Evolutionary conservation across 208 protist genomes (phyloP), one percentile per base, ranked within the genome.

Genomic region (Acanthamoeba royreba): DNA sequence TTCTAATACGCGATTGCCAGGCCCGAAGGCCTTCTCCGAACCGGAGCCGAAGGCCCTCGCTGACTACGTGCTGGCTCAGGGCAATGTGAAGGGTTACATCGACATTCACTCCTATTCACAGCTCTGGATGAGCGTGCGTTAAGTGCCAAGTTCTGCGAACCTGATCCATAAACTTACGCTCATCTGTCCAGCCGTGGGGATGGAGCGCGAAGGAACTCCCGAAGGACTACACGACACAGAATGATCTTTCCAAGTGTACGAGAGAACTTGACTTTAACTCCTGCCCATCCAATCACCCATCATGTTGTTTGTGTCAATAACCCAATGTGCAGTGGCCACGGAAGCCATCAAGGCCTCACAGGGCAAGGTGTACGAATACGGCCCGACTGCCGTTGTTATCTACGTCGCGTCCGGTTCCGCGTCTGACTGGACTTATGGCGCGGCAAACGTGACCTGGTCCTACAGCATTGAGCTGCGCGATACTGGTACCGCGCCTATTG

Each of bases 391-490:
- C 25, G n/a, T 22, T 40, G 25, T 31, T 17, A 31, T 77, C 38
- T 31, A 94, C 66, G 28, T 45, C 35, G 13, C 94, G 31, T 79
- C 81, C 11, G 94, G 94, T 42, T 38, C 43, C 0, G 63, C 94
- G 43, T 31, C 17, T 33, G 94, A 95, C 61, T 95, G 77, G 69
- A 89, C 83, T 55, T 95, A 94, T 53, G 79, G 42, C 83, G 47
- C 7, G 5, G 25, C 46, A 11, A 86, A 74, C 42, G 35, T 8
- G 42, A 45, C 46, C 55, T 89, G 35, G 31, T 43, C 46, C 31
- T 92, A 69, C 33, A 85, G 74, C 28, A 52, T 95, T 25, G 94
- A 95, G 92, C 79, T 92, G 3, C 66, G 94, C 11, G 93, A 88
- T 38, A 91, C 87, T 2, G 86, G 66, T 52, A 19, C n/a, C 25